Conservation (phyloP, 805 yeast species). For the Grigorovia transvaalensis region DNA sequence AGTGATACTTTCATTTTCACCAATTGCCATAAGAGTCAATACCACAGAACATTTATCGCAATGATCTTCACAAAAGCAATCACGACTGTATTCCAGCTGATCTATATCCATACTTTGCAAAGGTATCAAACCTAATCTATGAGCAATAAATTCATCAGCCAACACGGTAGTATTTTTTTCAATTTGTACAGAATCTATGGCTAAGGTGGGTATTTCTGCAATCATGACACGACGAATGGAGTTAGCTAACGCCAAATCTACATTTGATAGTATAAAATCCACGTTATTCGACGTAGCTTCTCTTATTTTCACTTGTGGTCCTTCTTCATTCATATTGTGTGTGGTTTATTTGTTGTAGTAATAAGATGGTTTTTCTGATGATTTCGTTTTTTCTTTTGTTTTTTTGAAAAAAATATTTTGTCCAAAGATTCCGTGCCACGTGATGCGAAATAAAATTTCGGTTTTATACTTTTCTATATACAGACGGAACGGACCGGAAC, state of each 20-base stretch:
- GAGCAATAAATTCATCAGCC: constrained; percentile 95
- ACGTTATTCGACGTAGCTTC: constrained; percentile 78
- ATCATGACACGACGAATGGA: constrained; percentile 84
- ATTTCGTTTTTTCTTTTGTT: not conserved
- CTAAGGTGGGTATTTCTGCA: constrained; percentile 94
- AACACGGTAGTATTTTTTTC: constrained; percentile 87
- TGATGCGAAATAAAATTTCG: no score
- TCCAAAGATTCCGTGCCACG: no score
- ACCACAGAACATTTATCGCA: constrained; percentile 93
- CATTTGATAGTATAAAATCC: constrained; percentile 78
- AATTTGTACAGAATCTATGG: constrained; percentile 91
- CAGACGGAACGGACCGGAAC: no score
- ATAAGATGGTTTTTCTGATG: not conserved
- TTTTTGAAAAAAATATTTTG: no score
- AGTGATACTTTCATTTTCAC: constrained; percentile 80
- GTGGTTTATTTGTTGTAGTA: not conserved
- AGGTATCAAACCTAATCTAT: constrained; percentile 88
- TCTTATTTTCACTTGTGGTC: constrained; percentile 80
- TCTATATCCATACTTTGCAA: constrained; percentile 77
- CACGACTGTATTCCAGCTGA: constrained; percentile 76
- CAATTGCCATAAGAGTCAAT: constrained; percentile 74
- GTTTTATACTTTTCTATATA: no score
- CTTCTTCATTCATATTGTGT: constrained; percentile 26
- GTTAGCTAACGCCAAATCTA: constrained; percentile 85
- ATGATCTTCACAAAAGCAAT: constrained; percentile 96